Conservation (phyloP, 148 eudicot genomes). For the Nyssa sinensis region DNA sequence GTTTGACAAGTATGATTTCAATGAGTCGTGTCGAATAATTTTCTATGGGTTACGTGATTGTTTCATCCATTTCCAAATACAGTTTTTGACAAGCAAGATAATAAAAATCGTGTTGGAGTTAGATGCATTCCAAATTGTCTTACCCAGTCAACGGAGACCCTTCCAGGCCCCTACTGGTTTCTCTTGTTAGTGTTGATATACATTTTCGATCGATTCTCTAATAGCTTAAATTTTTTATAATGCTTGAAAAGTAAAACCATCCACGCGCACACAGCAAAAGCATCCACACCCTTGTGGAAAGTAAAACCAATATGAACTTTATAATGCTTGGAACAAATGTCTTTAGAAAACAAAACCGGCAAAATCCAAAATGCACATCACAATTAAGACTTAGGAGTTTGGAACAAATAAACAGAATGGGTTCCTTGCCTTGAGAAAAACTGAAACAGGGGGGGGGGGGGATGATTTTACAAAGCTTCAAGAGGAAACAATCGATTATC, state of each 20-base stretch:
- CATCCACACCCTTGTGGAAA: background rate
- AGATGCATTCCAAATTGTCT: background rate
- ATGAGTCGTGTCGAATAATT: too few relatives aligned
- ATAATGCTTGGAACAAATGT: background rate
- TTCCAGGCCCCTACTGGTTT: too few relatives aligned
- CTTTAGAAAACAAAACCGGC: background rate
- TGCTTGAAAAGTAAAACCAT: too few relatives aligned
- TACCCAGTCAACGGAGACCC: too few relatives aligned
- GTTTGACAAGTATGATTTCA: too few relatives aligned
- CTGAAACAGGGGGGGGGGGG: constrained; percentile 19
- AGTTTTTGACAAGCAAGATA: too few relatives aligned
- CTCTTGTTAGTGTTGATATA: too few relatives aligned
- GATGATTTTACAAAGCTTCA: constrained; percentile 37
- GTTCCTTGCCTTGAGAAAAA: constrained; percentile 36
- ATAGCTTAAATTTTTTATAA: too few relatives aligned
- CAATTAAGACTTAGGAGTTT: constrained; percentile 20
- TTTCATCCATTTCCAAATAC: too few relatives aligned
- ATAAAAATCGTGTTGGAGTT: too few relatives aligned
- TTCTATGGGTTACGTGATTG: too few relatives aligned
- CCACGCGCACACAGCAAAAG: background rate
- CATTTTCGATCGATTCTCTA: too few relatives aligned
- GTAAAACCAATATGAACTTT: background rate
- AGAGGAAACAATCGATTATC: constrained; percentile 16
- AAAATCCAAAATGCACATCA: background rate
- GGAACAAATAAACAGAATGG: constrained; percentile 22